Conservation (phyloP, 345 rosid genomes). For the Diplotaxis tenuifolia region DNA sequence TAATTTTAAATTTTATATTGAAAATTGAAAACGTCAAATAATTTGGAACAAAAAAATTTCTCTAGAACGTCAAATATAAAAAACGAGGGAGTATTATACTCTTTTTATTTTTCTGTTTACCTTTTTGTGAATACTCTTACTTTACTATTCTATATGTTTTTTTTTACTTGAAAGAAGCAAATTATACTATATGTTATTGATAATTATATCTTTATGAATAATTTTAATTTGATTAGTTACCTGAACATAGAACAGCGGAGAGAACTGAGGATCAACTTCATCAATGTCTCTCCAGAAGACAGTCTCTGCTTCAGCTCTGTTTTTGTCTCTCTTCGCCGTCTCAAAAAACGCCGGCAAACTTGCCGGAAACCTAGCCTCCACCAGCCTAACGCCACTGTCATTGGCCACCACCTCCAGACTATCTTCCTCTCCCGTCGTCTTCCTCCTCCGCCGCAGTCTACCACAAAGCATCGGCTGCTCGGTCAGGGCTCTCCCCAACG, state of each 20-base stretch:
- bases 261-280: conserved; percentile 57
- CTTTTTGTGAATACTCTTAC: no score
- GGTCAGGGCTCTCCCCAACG: conserved; percentile 53
- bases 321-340: conserved; percentile 35
- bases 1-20: no score
- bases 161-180: no score
- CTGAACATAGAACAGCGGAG: conserved; percentile 76
- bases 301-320: conserved; percentile 49
- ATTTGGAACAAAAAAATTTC: no score
- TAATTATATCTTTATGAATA: not conserved
- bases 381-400: conserved; percentile 64
- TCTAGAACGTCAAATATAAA: no score
- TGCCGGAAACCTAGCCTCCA: conserved; percentile 53
- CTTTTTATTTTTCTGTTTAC: no score
- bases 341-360: conserved; percentile 54
- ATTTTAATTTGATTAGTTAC: conserved; percentile 27
- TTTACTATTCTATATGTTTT: no score
- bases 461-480: conserved; percentile 67
- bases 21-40: no score
- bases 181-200: not conserved
- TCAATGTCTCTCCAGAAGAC: conserved; percentile 81
- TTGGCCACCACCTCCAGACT: conserved; percentile 68
- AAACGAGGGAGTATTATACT: no score
- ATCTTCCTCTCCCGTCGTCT: not conserved
- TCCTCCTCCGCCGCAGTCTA: conserved; percentile 42